Base-by-base conservation (phyloP, 495 filamentous ascomycete species). In the Penicillium steckii region DNA sequence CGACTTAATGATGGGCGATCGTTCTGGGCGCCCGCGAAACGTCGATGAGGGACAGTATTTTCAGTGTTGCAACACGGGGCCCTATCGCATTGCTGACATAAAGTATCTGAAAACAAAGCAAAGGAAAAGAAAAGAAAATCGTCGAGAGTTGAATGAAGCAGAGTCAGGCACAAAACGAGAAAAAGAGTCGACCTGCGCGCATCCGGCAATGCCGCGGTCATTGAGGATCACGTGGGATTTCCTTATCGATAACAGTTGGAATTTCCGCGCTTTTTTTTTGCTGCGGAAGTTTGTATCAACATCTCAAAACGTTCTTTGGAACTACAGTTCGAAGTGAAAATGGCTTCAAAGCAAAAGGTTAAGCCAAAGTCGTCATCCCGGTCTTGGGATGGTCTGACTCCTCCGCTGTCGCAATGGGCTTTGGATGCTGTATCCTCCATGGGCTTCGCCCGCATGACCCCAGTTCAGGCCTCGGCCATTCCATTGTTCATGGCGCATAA, bases 401-500 rank as follows among this genome's bases (percentile, higher is more conserved):
- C 89, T 5, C 65, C 84, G 10, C 74, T 98, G n/a, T 89, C 90
- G 49, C 81, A 88, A 83, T 98, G 94, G 93, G 81, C 91, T 24
- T 77, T 93, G 24, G 89, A 94, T 48, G 93, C 91, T 29, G 81
- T 96, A 53, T 75, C 82, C 22, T 83, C 83, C 45, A 90, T 92
- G 86, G 89, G 91, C 40, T 96, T 96, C 67, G 77, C 76, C 40
- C 83, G 85, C 59, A 95, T 93, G 74, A 98, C 94, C 3, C 94
- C 94, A 1, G 94, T 97, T 13, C 94, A 98, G 68, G 89, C 91
- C 19, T 92, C 88, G n/a, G 86, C 87, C 13, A 90, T 97, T 56
- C 92, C 93, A 9, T 80, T 96, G 13, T 95, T 97, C 68, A 84
- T 90, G 71, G 86, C 85, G 7, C 90, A 97, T 68, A 97, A 97